A percentile compares a stretch with the other conserved stretches of the same genome.
phyloP scores from a whole-genome alignment of 1,284 basidiomycete species.

The Fereydounia khargensis region DNA sequence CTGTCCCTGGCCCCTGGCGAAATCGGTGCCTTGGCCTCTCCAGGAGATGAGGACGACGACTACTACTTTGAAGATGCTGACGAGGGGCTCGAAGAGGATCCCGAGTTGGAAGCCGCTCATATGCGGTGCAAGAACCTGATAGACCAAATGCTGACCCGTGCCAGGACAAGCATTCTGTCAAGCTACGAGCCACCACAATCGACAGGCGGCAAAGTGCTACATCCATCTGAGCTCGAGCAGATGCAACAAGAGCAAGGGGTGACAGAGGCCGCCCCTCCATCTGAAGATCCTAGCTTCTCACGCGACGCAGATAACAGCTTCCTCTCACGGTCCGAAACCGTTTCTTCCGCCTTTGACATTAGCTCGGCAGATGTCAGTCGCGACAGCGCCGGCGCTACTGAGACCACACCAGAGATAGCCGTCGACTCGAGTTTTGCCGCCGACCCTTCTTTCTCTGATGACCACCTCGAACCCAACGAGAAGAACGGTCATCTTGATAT shows the following conservation, averaged over 20 bases:
- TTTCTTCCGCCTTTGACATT: too few relatives aligned
- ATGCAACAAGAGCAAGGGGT: constrained; percentile 16
- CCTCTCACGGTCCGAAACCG: too few relatives aligned
- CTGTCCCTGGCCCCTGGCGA: constrained; percentile 1
- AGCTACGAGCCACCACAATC: constrained; percentile 15
- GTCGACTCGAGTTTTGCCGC: neutral
- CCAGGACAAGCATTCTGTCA: constrained; percentile 30
- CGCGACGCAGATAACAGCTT: too few relatives aligned
- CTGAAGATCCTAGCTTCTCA: neutral
- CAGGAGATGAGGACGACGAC: constrained; percentile 12
- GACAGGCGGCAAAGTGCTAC: constrained; percentile 34
- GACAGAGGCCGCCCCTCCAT: neutral
- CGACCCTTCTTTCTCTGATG: too few relatives aligned
- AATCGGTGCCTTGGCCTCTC: neutral
- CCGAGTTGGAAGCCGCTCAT: constrained; percentile 37
- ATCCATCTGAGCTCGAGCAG: constrained; percentile 42
- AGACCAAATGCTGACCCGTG: constrained; percentile 35
- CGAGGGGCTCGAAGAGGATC: constrained; percentile 24
- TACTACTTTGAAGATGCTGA: constrained; percentile 27
- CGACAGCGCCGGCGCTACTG: neutral
- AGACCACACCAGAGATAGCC: neutral
- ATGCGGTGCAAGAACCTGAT: constrained; percentile 36
- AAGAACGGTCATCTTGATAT: neutral
- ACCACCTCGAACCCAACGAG: neutral
- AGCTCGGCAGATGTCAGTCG: neutral